Conservation (phyloP, 441 rosid genomes). For the Syzygium malaccense region DNA sequence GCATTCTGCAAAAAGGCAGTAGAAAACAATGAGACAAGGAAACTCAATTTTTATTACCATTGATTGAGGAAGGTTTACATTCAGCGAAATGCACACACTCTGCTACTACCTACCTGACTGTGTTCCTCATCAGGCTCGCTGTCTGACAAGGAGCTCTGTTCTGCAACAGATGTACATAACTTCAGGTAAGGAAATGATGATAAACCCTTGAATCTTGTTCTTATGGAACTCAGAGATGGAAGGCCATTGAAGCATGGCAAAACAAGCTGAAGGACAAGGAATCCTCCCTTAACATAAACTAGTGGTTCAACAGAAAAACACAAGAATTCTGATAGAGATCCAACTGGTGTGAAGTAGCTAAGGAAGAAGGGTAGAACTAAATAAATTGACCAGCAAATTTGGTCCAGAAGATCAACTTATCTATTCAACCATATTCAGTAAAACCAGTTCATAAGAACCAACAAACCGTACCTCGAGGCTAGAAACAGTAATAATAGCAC, state of each 20-base stretch:
- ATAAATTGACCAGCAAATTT: neutral
- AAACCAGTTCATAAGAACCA: neutral
- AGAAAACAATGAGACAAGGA: neutral
- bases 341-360: neutral
- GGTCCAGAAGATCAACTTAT: neutral
- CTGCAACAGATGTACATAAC: slow-evolving; percentile 34
- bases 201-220: neutral
- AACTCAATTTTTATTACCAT: slow-evolving; percentile 4
- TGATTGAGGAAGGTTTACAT: neutral
- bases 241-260: neutral
- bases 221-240: neutral
- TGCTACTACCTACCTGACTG: slow-evolving; percentile 39
- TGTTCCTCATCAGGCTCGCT: slow-evolving; percentile 39
- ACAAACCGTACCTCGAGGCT: neutral
- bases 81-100: slow-evolving; percentile 2
- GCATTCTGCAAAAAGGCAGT: slow-evolving; percentile 25
- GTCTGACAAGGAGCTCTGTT: slow-evolving; percentile 36
- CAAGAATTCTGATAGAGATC: neutral
- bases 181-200: neutral
- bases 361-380: neutral
- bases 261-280: neutral
- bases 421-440: neutral
- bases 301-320: neutral
- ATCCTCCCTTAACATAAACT: neutral
- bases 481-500: neutral